Conservation (phyloP, 768 basidiomycete genomes). For the Podaxis rugospora region DNA sequence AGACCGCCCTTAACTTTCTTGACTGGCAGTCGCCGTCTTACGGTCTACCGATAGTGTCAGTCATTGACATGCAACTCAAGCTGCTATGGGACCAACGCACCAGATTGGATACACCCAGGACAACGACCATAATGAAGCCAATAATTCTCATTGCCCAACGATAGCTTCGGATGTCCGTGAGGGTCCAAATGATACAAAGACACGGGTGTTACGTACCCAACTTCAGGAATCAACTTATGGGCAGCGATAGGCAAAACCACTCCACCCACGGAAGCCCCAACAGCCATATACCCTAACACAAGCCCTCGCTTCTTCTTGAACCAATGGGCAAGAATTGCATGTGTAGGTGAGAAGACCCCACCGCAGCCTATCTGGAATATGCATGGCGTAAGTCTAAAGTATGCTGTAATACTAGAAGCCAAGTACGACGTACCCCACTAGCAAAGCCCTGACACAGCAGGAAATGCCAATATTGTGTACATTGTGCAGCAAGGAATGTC, state of each 20-base stretch:
- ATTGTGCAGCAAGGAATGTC: constrained; percentile 54
- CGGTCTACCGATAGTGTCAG: constrained; percentile 20
- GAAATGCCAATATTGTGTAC: constrained; percentile 62
- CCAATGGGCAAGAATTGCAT: constrained; percentile 67
- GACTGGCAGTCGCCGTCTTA: constrained; percentile 53
- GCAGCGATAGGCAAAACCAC: constrained; percentile 61
- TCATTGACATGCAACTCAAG: neutral
- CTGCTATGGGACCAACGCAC: neutral
- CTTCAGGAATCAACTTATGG: constrained; percentile 45
- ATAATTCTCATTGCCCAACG: constrained; percentile 72
- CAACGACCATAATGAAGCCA: constrained; percentile 53
- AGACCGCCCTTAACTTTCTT: constrained; percentile 50
- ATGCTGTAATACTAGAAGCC: constrained; percentile 64
- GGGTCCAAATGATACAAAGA: neutral
- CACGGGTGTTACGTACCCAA: constrained; percentile 28
- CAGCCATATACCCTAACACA: constrained; percentile 60
- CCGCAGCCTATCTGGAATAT: constrained; percentile 40
- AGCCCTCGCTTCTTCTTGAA: constrained; percentile 57
- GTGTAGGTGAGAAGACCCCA: constrained; percentile 57
- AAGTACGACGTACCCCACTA: constrained; percentile 37
- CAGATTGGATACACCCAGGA: constrained; percentile 49
- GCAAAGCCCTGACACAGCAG: constrained; percentile 61
- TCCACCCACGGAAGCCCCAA: constrained; percentile 68
- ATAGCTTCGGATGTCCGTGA: constrained; percentile 39
- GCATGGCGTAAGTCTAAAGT: constrained; percentile 20